Conservation (phyloP, 169 alveolate species). For the Eimeria brunetti region DNA sequence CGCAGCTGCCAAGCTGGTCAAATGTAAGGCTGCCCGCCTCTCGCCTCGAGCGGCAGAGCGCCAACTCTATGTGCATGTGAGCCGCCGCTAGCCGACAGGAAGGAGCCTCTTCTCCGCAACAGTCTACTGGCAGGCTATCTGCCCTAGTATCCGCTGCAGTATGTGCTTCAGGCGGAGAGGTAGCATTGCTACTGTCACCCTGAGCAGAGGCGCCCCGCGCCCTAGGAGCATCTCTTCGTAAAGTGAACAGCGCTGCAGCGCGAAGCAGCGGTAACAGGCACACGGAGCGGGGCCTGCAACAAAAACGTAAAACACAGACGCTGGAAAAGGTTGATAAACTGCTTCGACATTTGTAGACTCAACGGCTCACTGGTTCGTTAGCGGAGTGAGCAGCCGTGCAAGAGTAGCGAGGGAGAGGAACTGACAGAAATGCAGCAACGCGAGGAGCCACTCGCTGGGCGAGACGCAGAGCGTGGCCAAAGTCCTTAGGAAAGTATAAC, state of each 20-base stretch:
- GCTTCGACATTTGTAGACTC: background rate
- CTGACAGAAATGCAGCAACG: constrained; percentile 65
- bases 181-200: background rate
- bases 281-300: constrained; percentile 58
- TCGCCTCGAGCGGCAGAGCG: constrained; percentile 46
- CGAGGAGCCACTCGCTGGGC: constrained; percentile 67
- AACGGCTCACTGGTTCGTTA: background rate
- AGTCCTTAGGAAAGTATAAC: constrained; percentile 10
- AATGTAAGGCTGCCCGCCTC: constrained; percentile 16
- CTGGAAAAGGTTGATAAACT: background rate
- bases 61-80: constrained; percentile 30
- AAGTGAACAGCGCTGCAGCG: constrained; percentile 35
- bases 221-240: background rate
- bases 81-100: background rate
- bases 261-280: constrained; percentile 45
- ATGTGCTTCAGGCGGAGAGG: background rate
- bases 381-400: background rate
- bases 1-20: constrained; percentile 11
- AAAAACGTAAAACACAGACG: background rate
- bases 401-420: background rate
- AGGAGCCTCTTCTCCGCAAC: background rate
- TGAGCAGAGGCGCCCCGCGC: background rate
- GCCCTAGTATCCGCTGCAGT: constrained; percentile 8
- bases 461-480: constrained; percentile 46
- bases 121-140: background rate